phyloP scores from a whole-genome alignment of 2,329 filamentous ascomycete genomes.

The Microdochium trichocladiopsis region DNA sequence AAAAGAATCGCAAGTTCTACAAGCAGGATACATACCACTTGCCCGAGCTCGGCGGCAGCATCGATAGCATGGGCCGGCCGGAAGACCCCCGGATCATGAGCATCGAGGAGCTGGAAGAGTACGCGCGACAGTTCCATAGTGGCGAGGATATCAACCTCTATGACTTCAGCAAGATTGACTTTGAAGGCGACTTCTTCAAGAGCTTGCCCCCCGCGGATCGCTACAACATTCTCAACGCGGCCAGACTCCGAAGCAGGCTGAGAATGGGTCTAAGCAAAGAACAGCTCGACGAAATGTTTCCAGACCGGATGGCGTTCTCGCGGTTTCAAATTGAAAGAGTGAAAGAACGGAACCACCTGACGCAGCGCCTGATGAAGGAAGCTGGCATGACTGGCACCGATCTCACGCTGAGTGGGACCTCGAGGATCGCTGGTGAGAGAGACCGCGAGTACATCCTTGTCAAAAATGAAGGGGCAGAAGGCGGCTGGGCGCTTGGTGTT shows the following conservation, averaged over 20 bases:
- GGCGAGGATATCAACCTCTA: constrained; percentile 90
- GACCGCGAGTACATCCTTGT: constrained; percentile 93
- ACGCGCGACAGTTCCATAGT: constrained; percentile 83
- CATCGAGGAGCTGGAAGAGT: constrained; percentile 86
- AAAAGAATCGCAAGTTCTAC: constrained; percentile 69
- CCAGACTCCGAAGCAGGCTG: constrained; percentile 76
- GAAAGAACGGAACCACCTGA: constrained; percentile 85
- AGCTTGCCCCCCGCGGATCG: constrained; percentile 84
- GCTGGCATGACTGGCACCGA: constrained; percentile 82
- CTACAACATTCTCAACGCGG: constrained; percentile 96
- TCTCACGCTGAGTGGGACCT: constrained; percentile 57
- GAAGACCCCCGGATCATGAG: constrained; percentile 97
- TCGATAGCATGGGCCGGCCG: constrained; percentile 79
- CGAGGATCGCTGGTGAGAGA: constrained; percentile 74
- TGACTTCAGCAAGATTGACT: constrained; percentile 98
- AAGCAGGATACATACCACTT: constrained; percentile 95
- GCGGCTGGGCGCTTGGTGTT: constrained; percentile 92
- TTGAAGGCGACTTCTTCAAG: constrained; percentile 90
- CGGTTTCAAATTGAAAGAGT: constrained; percentile 95
- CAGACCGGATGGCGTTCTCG: constrained; percentile 94
- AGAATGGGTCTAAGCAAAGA: constrained; percentile 97
- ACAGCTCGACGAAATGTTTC: constrained; percentile 93
- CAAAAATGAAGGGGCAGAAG: constrained; percentile 90
- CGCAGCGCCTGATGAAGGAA: constrained; percentile 88
- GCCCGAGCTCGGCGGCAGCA: constrained; percentile 72